Evolutionary conservation across 2,329 filamentous ascomycete genomes (phyloP).

Genomic region (Verruconis gallopava): DNA sequence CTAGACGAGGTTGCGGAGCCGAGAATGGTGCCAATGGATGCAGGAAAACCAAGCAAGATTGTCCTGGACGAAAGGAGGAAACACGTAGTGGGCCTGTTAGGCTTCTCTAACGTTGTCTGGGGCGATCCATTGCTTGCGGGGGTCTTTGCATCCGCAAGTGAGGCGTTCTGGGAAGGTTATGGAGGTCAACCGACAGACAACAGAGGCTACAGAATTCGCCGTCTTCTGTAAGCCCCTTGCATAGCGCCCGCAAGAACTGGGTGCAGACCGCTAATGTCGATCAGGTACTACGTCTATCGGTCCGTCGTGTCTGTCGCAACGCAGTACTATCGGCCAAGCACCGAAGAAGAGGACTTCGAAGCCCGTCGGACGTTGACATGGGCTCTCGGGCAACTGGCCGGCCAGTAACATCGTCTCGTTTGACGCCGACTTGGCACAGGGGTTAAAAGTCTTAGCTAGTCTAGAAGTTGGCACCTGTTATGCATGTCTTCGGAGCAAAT

Average conservation of each 20-base stretch:
- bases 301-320: slow-evolving; percentile 29
- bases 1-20: slow-evolving; percentile 40
- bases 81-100: slow-evolving; percentile 37
- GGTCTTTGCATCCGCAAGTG: slow-evolving; percentile 30
- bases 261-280: slow-evolving; percentile 4
- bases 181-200: slow-evolving; percentile 24
- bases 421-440: too few species aligned
- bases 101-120: slow-evolving; percentile 42
- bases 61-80: slow-evolving; percentile 37
- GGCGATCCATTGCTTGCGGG: slow-evolving; percentile 43
- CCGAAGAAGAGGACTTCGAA: slow-evolving; percentile 28
- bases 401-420: neutral
- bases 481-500: too few species aligned
- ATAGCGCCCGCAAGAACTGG: neutral
- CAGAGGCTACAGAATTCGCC: slow-evolving; percentile 21
- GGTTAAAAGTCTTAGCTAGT: too few species aligned
- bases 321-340: slow-evolving; percentile 31
- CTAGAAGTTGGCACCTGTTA: too few species aligned
- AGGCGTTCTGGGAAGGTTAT: slow-evolving; percentile 31
- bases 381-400: slow-evolving; percentile 25
- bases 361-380: slow-evolving; percentile 29
- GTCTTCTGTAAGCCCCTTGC: slow-evolving; percentile 27
- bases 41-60: slow-evolving; percentile 37
- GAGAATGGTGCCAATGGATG: slow-evolving; percentile 37
- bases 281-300: slow-evolving; percentile 33